These are phyloP conservation scores for Spinacia oleracea DNA, from an alignment of 179 eudicot species.

Conservation along the genomic window DNA sequence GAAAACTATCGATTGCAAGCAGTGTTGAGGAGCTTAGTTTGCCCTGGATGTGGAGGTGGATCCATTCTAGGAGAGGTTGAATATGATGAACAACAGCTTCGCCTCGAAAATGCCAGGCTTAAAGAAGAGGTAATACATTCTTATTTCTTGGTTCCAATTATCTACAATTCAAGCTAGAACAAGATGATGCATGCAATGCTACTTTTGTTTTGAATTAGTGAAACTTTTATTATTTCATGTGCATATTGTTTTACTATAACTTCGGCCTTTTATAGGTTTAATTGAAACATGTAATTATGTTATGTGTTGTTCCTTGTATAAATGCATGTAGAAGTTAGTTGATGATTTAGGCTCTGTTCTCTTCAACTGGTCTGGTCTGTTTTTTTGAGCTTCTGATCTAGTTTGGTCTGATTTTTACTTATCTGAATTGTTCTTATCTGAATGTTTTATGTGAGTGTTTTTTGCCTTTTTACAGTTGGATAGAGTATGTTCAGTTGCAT, in stretches of 20 bases:
- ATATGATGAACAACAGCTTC: constrained; percentile 85
- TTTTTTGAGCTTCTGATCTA: too few species aligned
- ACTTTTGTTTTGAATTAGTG: not conserved
- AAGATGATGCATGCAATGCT: too few species aligned
- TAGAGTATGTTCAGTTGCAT: constrained; percentile 61
- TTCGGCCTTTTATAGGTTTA: not conserved
- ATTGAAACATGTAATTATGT: not conserved
- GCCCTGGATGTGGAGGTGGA: constrained; percentile 89
- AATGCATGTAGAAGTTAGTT: too few species aligned
- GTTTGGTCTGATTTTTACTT: too few species aligned
- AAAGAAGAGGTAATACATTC: constrained; percentile 81
- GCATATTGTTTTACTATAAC: not conserved
- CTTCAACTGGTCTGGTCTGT: too few species aligned
- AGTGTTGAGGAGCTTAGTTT: constrained; percentile 60
- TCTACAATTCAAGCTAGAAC: too few species aligned
- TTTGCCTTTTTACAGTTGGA: constrained; percentile 71
- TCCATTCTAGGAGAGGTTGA: constrained; percentile 71
- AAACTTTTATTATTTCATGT: not conserved
- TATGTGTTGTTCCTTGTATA: too few species aligned
- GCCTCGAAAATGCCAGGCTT: constrained; percentile 80
- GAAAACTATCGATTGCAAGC: constrained; percentile 87
- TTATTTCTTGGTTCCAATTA: not conserved
- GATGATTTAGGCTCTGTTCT: too few species aligned
- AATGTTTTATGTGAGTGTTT: too few species aligned
- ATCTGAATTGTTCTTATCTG: too few species aligned